Percentiles rank a stretch among this genome's conserved stretches.
Conservation (phyloP, 306 rosid species). For the Vigna unguiculata region DNA sequence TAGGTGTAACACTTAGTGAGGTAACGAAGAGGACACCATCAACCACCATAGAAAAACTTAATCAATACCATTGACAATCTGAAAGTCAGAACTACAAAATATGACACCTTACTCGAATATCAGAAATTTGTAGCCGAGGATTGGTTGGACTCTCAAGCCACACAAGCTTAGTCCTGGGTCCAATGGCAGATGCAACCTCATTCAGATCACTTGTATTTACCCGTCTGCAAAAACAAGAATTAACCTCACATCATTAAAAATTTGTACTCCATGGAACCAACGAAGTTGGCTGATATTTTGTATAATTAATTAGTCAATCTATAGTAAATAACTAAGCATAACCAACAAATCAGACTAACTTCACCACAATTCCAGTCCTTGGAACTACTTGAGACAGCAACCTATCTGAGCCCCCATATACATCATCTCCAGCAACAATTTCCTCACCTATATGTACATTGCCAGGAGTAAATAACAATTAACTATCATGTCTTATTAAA, state of each 20-base stretch:
- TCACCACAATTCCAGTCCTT: conserved; percentile 79
- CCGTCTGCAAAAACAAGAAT: conserved; percentile 65
- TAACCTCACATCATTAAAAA: conserved; percentile 33
- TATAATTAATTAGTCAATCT: conserved; percentile 2
- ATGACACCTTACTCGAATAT: conserved; percentile 76
- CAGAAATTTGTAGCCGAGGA: conserved; percentile 77
- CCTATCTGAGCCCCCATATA: conserved; percentile 89
- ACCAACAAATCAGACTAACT: conserved; percentile 62
- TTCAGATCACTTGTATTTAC: conserved; percentile 78
- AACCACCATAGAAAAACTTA: conserved; percentile 27
- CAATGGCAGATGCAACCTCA: conserved; percentile 86
- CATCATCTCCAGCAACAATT: conserved; percentile 89
- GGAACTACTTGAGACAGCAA: conserved; percentile 83
- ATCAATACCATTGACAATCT: conserved; percentile 20
- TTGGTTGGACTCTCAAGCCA: conserved; percentile 98
- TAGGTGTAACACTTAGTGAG: neutral
- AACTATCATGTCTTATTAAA: neutral
- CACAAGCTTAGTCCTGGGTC: conserved; percentile 85
- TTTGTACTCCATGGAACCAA: conserved; percentile 25
- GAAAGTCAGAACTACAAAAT: conserved; percentile 37
- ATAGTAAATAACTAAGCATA: conserved; percentile 15
- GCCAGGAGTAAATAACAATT: conserved; percentile 34
- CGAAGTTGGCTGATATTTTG: conserved; percentile 28
- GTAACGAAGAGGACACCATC: conserved; percentile 3
- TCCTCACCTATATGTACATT: conserved; percentile 71